Base-by-base conservation (phyloP, 2,329 filamentous ascomycete genomes). In the Exophiala oligosperma region DNA sequence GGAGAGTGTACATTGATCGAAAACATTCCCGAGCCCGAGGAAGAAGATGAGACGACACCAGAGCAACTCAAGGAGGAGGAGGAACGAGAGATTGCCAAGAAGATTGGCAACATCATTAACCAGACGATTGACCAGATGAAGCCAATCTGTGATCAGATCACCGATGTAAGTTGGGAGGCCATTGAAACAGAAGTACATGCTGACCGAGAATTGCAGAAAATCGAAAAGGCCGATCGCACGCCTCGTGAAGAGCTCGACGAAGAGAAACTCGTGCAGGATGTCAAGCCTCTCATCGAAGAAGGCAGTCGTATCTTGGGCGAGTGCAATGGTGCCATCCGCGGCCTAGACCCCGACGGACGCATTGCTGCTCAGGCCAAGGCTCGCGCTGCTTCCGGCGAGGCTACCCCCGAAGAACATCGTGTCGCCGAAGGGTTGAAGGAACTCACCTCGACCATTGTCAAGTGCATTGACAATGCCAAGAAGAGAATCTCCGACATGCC, bases 401-500 rank as follows among this genome's bases (percentile, higher is more conserved):
- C 90, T 2, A 87, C 87, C 0, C 88, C 90, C 0, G 91, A 96
- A 70, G 91, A 97, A 74, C 88, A 91, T 69, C 86, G 86, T 60
- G 85, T 96, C 14, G 92, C 92, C 3, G 91, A 96, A 57, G 77
- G 87, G 8, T 84, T 96, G 66, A 95, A 96, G 79, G 91, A 85
- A 76, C 81, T 96, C 59, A 93, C 92, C 0, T 87, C 87, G 21
- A 87, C 85, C 26, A 89, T 97, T 23, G 87, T 89, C 48, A 86
- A 87, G 68, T 91, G 88, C 24, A 93, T 97, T 66, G 92, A 97
- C 70, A 87, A 88, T 63, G 89, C 90, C 26, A 94, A 92, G 84
- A 90, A 88, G 78, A 90, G 90, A 79, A 89, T 96, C 61, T 86
- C 89, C 69, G 89, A 90, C 70, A 94, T 96, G 90, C 92, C 92